Evolutionary conservation across 2,329 filamentous ascomycete species (phyloP).

Genomic region (Cylindrodendrum hubeiense): DNA sequence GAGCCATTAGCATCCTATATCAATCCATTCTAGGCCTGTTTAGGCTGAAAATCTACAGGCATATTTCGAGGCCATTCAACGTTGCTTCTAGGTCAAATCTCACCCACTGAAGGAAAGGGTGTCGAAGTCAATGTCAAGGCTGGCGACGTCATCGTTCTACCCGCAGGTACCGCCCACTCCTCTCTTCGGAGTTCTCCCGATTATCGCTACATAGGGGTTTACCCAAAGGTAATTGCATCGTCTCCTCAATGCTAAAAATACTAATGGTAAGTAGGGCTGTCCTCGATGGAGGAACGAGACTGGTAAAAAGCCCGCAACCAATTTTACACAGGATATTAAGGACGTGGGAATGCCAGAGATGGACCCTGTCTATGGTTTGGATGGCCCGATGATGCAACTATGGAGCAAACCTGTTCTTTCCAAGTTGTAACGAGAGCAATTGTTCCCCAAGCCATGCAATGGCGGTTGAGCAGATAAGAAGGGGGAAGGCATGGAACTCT

Average conservation of each 20-base stretch:
- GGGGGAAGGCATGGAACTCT: too few relatives aligned
- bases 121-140: constrained; percentile 28
- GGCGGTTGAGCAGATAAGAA: too few relatives aligned
- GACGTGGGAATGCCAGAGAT: constrained; percentile 30
- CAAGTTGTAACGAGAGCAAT: constrained; percentile 24
- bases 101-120: constrained; percentile 26
- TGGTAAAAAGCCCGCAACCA: constrained; percentile 22
- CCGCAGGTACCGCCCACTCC: constrained; percentile 38
- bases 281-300: constrained; percentile 36
- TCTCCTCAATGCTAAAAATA: not conserved
- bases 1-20: not conserved
- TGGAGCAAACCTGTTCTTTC: constrained; percentile 21
- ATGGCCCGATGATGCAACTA: constrained; percentile 27
- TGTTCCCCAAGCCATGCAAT: too few relatives aligned
- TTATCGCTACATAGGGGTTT: constrained; percentile 41
- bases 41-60: constrained; percentile 12
- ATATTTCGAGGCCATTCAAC: constrained; percentile 39
- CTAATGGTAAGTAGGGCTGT: constrained; percentile 17
- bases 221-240: constrained; percentile 24
- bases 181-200: constrained; percentile 31
- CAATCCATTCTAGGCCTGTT: not conserved
- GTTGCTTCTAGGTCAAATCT: constrained; percentile 34
- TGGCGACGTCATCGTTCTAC: constrained; percentile 39
- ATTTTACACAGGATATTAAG: constrained; percentile 26
- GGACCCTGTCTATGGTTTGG: constrained; percentile 31